Evolutionary conservation across 768 basidiomycete genomes (phyloP).

Genomic region (Strobilomyces confusus): DNA sequence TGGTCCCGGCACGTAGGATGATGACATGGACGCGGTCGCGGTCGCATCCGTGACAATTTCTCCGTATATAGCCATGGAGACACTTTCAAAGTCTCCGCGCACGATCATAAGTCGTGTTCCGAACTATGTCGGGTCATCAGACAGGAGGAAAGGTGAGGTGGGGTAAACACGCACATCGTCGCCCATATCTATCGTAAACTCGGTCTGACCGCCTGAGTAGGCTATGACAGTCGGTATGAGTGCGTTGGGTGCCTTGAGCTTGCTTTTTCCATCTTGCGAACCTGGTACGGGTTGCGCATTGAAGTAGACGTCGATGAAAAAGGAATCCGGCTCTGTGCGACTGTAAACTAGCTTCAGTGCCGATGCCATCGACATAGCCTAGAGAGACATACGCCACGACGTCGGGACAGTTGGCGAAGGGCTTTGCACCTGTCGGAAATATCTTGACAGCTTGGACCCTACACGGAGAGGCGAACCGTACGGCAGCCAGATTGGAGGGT

Average conservation of each 20-base stretch:
- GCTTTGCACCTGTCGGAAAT: conserved; percentile 61
- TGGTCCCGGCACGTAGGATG: conserved; percentile 40
- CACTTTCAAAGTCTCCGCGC: conserved; percentile 63
- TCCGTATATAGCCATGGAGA: conserved; percentile 51
- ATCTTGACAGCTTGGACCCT: conserved; percentile 64
- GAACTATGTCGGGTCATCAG: conserved; percentile 39
- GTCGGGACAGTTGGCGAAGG: conserved; percentile 58
- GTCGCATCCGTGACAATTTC: conserved; percentile 49
- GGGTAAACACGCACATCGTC: conserved; percentile 45
- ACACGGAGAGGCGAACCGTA: conserved; percentile 67
- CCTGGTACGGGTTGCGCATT: conserved; percentile 56
- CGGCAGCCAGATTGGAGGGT: conserved; percentile 56
- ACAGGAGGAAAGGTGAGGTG: not conserved
- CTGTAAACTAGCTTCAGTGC: conserved; percentile 33
- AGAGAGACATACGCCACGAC: conserved; percentile 52
- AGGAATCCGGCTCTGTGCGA: conserved; percentile 66
- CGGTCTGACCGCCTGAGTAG: conserved; percentile 63
- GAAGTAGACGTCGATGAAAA: conserved; percentile 72
- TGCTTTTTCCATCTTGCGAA: conserved; percentile 47
- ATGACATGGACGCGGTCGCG: conserved; percentile 28
- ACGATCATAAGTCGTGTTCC: conserved; percentile 78
- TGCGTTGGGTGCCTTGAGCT: conserved; percentile 63
- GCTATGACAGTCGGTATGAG: conserved; percentile 68
- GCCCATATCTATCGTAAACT: conserved; percentile 70
- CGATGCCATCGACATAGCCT: not conserved